Evolutionary conservation across 2,329 filamentous ascomycete species (phyloP), one percentile per base, ranked within the genome.

Genomic region (Beauveria pseudobassiana): DNA sequence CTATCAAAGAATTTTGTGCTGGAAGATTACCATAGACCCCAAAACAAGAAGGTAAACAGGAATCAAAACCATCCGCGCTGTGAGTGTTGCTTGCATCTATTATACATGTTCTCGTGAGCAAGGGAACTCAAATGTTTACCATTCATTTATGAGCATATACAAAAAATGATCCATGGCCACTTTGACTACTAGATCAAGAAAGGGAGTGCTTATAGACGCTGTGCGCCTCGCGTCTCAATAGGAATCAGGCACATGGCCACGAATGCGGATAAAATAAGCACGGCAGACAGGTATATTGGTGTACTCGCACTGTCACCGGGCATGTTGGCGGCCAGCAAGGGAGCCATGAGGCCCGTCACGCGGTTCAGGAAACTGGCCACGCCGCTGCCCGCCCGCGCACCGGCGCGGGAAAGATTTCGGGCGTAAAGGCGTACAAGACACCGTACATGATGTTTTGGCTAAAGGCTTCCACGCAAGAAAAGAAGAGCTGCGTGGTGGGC

Each of bases 371-470:
- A 88, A 69, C 85, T 88, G 24, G 86, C 84, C 53, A 91, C 87
- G 48, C 88, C 89, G 0, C 85, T 88, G 6, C 87, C 89, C 0
- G 87, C 89, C 5, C 89, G 38, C 89, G 78, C 24, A 88, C 84
- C 0, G 87, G 87, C 0, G 87, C 86, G 0, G 88, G 88, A 73
- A 92, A 91, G 30, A 91, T 84, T 69, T 91, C 89, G 0, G 89
- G 88, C 0, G 89, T 91, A 70, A 90, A 91, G 8, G 88, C 87
- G 70, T 90, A 91, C 1, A 92, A 75, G 1, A 90, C 87, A 62
- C 87, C 88, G 73, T 90, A 91, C 85, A 89, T 89, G 74, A 89
- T 87, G 69, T 89, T 89, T 73, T 90, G 87, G 65, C 85, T 83
- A 70, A 91, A 89, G 12, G 87, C 85, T 70, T 89, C 85, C 65